A percentile compares a stretch with the other conserved stretches of the same genome.
phyloP scores from a whole-genome alignment of 768 basidiomycete species.

The Amanita molliuscula region DNA sequence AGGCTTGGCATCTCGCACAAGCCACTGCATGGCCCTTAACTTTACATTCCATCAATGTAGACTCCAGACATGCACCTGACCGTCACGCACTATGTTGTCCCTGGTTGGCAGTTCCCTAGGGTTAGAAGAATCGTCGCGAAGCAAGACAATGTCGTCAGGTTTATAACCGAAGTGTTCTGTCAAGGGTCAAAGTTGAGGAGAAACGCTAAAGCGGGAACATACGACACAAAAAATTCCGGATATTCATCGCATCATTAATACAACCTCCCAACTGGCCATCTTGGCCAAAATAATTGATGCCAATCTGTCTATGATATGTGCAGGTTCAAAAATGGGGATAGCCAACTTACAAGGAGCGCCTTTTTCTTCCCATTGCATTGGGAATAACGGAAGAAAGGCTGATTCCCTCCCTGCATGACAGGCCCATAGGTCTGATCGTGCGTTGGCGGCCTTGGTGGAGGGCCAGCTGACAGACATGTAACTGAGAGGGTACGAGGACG shows the following conservation, averaged over 20 bases:
- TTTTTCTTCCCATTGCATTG: slow-evolving; percentile 85
- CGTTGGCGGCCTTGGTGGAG: slow-evolving; percentile 44
- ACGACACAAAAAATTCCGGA: slow-evolving; percentile 70
- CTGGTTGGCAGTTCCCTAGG: slow-evolving; percentile 61
- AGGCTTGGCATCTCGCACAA: slow-evolving; percentile 68
- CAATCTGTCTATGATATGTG: slow-evolving; percentile 42
- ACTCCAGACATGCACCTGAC: background rate
- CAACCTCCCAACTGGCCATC: slow-evolving; percentile 68
- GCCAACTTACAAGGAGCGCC: slow-evolving; percentile 64
- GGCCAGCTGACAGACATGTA: slow-evolving; percentile 15
- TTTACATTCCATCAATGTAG: slow-evolving; percentile 15
- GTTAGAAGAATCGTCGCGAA: slow-evolving; percentile 68
- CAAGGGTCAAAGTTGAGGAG: background rate
- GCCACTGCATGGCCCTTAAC: slow-evolving; percentile 83
- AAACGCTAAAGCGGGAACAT: slow-evolving; percentile 13
- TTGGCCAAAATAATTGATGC: slow-evolving; percentile 78
- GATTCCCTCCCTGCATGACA: slow-evolving; percentile 35
- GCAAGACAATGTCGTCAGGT: slow-evolving; percentile 72
- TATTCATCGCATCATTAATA: slow-evolving; percentile 84
- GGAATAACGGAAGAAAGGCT: slow-evolving; percentile 74
- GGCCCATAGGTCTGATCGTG: slow-evolving; percentile 56
- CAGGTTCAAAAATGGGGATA: background rate
- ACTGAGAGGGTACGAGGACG: background rate
- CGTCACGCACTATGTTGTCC: slow-evolving; percentile 61
- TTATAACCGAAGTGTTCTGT: slow-evolving; percentile 58